Evolutionary conservation across 345 rosid species (phyloP).

Genomic region (Garcia nutans): DNA sequence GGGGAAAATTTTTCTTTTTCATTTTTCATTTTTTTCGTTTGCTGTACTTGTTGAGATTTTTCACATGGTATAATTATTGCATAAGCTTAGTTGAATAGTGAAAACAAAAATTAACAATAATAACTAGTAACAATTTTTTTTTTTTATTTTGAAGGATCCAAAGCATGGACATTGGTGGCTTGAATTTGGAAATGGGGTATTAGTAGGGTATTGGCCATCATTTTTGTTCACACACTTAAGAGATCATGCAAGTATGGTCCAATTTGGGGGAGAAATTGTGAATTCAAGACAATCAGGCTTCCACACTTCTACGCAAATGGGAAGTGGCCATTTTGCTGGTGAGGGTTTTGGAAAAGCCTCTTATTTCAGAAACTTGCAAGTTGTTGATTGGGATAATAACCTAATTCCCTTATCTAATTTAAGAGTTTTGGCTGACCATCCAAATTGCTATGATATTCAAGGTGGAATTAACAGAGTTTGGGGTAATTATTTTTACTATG

Average conservation of each 20-base stretch:
- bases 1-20: neutral
- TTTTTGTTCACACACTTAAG: constrained; percentile 72
- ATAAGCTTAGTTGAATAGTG: neutral
- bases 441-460: constrained; percentile 84
- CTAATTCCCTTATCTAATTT: constrained; percentile 67
- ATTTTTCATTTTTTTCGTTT: neutral
- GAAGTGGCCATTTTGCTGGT: constrained; percentile 92
- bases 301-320: constrained; percentile 93
- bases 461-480: constrained; percentile 79
- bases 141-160: constrained; percentile 68
- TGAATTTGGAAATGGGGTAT: constrained; percentile 83
- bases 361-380: constrained; percentile 80
- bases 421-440: constrained; percentile 75
- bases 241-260: constrained; percentile 90
- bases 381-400: constrained; percentile 93
- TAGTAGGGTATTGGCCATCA: constrained; percentile 97
- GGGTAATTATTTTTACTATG: constrained; percentile 93
- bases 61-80: neutral
- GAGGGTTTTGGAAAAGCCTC: constrained; percentile 93
- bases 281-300: constrained; percentile 65
- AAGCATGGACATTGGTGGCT: constrained; percentile 99
- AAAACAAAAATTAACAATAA: neutral
- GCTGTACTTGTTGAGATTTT: neutral
- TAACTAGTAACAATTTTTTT: too few species aligned
- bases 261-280: constrained; percentile 92